Evolutionary conservation across 129 eudicot species (phyloP).

Genomic region (Saposhnikovia divaricata): DNA sequence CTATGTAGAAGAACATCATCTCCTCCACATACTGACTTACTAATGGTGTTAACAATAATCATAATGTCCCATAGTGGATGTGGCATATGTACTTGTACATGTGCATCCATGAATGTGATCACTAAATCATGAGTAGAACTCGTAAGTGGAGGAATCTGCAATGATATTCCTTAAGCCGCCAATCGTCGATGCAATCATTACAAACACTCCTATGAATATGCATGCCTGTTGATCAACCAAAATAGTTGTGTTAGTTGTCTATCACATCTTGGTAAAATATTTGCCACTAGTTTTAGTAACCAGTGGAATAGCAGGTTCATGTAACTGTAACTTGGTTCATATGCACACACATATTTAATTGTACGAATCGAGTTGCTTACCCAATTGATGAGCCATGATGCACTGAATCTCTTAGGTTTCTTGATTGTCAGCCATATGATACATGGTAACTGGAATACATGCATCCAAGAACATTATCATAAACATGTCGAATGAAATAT

Average conservation of each 20-base stretch:
- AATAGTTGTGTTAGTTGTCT: background rate
- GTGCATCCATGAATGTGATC: background rate
- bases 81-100: background rate
- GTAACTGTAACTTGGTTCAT: too few relatives aligned
- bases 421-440: slow-evolving; percentile 73
- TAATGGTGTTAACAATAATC: background rate
- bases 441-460: slow-evolving; percentile 59
- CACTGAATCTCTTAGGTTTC: slow-evolving; percentile 71
- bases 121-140: slow-evolving; percentile 50
- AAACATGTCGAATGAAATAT: background rate
- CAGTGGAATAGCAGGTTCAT: too few relatives aligned
- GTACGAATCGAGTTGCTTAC: slow-evolving; percentile 23
- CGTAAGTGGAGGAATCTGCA: slow-evolving; percentile 56
- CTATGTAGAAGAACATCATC: background rate
- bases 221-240: slow-evolving; percentile 41
- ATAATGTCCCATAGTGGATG: background rate
- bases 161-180: slow-evolving; percentile 82
- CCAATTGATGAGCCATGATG: slow-evolving; percentile 79
- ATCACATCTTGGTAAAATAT: background rate
- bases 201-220: slow-evolving; percentile 66
- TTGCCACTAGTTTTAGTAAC: too few relatives aligned
- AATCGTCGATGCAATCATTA: slow-evolving; percentile 76
- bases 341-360: too few relatives aligned
- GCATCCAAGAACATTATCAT: background rate
- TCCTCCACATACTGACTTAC: background rate